Base-by-base conservation (phyloP, 1,284 basidiomycete species). In the Naganishia cerealis region DNA sequence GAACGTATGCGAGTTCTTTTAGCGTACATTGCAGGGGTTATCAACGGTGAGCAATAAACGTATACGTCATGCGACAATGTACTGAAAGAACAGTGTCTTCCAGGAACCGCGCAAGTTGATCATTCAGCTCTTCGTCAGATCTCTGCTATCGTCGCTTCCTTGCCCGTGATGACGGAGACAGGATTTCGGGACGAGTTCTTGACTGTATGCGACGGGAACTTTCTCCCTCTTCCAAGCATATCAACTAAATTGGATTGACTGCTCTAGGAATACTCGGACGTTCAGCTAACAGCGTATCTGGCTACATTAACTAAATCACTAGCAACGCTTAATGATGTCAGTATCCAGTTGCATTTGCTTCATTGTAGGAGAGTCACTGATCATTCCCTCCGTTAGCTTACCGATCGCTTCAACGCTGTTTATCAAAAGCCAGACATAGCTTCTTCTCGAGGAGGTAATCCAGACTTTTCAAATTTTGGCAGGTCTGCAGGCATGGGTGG, bases 201-300 rank as follows among this genome's bases (percentile, higher is more conserved):
- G 67, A 92, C 88, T 0, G 92, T 92, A 72, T 67, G 86, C 80
- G 2, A 4, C 55, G 65, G 29, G 29, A 40, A 59, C 36, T 36
- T 57, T 24, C 36, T 69, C 18, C 36, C 65, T 59, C 42, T 36
- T 40, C 26, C 9, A 33, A 18, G 18, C 10, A 21, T 24, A 50
- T 24, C 21, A 24, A 46, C 21, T 33, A 15, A 48, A 5, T 29
- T 24, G 16, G 7, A 16, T 29, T 12, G n/a, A 33, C 10, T 55
- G 50, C 16, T 8, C 26, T 10, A 95, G 92, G 95, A 99, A 85
- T 92, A 94, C 80, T 90, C 91, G 77, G 94, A 99, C 77, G 92
- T 94, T 10, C 91, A 97, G 71, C 83, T 99, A 29, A 96, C 92
- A 0, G 87, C 89, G 10, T 92, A 94, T 79, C 84, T 99, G 18